These are phyloP conservation scores for Salix purpurea DNA, from an alignment of 345 rosid genomes.

Conservation along the genomic window DNA sequence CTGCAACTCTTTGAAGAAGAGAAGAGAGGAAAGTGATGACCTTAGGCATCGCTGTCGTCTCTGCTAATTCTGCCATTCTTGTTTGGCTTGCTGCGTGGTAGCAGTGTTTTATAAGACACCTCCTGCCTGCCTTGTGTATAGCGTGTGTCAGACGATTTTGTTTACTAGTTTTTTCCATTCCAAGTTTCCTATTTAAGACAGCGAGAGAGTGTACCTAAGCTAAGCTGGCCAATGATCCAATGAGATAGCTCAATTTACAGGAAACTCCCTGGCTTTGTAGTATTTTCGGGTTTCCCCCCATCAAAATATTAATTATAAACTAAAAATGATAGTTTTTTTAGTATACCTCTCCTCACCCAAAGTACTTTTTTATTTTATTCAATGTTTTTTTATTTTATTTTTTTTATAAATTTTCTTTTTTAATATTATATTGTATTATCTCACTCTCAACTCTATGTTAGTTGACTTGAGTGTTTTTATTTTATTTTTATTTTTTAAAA, in stretches of 20 bases:
- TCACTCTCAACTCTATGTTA: no score
- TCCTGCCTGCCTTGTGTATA: background rate
- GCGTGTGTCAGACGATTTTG: constrained; percentile 5
- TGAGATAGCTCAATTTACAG: constrained; percentile 6
- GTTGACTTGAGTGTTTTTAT: no score
- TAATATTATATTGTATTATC: no score
- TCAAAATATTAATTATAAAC: no score
- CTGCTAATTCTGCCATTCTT: constrained; percentile 26
- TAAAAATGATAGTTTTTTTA: no score
- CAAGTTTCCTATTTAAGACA: background rate
- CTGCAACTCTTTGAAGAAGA: constrained; percentile 47
- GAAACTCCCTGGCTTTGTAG: background rate
- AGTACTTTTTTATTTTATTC: no score
- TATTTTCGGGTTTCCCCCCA: no score
- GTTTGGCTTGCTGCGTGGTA: background rate
- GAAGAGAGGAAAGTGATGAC: constrained; percentile 42
- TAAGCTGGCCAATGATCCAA: constrained; percentile 8
- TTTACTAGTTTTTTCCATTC: background rate
- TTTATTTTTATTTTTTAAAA: no score
- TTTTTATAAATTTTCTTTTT: no score
- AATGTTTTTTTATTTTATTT: no score
- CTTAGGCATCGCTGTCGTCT: constrained; percentile 38
- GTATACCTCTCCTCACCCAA: no score
- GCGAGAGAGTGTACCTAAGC: background rate
- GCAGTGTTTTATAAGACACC: constrained; percentile 22